Base-by-base conservation (phyloP, 139 green algal species). In the Chlorella sp. region DNA sequence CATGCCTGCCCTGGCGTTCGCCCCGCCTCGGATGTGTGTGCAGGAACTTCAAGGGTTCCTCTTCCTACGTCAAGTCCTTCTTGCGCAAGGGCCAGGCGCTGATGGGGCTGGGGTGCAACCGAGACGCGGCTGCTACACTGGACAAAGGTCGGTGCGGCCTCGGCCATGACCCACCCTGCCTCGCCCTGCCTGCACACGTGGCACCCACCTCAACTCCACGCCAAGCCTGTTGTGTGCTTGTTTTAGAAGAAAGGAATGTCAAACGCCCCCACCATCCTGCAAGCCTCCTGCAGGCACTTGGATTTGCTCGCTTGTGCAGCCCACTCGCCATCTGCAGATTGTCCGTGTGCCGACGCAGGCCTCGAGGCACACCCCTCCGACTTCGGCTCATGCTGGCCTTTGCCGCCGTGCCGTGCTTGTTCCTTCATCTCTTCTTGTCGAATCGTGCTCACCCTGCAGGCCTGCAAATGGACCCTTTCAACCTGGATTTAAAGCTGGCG, bases 51-150 rank as follows among this genome's bases (percentile, higher is more conserved):
- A 88, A 88, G 68, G 88, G 69, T 1, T 42, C 53, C 1, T 18
- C 84, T n/a, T 69, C 48, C 37, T 96, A 93, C 71, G 81, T 96
- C 34, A 97, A 96, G 81, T 88, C 92, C 9, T 93, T 94, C 68
- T 57, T 88, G 42, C 91, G 92, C 19, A 95, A 96, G 68, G 95
- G 94, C 22, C 80, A 90, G 28, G 96, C 95, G 32, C 90, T 96
- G 57, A 87, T 95, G 81, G 95, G 88, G 0, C 81, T 97, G 57
- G 69, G 89, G 5, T 64, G 87, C 2, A 87, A 93, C 89, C 85
- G 90, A 7, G 88, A 93, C 37, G 94, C 94, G 2, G 69, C 86
- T 5, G n/a, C 34, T 0, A 66, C 81, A 4, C 71, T 88, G 30
- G 84, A 88, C 0, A 32, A 64, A n/a, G 84, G 84, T 68, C 37